These are phyloP conservation scores for Globisporangium lucens DNA, from an alignment of 352 stramenopile genomes.

Conservation along the genomic window DNA sequence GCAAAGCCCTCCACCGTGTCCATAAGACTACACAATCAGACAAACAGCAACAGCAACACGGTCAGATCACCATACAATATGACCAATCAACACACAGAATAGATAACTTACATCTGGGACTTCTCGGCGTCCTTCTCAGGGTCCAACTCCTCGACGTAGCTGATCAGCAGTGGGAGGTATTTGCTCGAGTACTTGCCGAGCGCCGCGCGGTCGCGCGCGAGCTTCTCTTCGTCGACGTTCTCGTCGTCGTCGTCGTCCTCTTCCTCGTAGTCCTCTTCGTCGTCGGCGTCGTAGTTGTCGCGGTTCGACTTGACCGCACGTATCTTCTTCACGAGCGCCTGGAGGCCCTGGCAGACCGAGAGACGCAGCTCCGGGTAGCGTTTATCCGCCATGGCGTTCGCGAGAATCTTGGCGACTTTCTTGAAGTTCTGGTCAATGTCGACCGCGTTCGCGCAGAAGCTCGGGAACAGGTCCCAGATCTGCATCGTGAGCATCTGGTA, in stretches of 20 bases:
- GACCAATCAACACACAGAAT: background rate
- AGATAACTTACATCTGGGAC: conserved; percentile 34
- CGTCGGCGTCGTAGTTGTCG: conserved; percentile 46
- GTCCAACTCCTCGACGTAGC: conserved; percentile 79
- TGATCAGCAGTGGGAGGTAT: conserved; percentile 85
- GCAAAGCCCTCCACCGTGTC: conserved; percentile 85
- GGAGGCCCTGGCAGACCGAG: conserved; percentile 82
- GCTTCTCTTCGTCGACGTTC: conserved; percentile 74
- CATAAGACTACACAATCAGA: conserved; percentile 29
- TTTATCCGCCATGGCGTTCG: conserved; percentile 85
- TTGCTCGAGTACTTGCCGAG: conserved; percentile 75
- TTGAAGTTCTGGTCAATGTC: conserved; percentile 84
- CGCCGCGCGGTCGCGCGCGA: conserved; percentile 66
- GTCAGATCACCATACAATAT: background rate
- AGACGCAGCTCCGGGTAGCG: conserved; percentile 81
- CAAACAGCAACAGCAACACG: background rate
- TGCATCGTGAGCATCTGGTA: conserved; percentile 77
- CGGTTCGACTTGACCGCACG: conserved; percentile 38
- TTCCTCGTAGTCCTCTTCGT: conserved; percentile 37
- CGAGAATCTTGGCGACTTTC: conserved; percentile 82
- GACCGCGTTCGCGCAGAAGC: conserved; percentile 62
- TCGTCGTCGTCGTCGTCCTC: conserved; percentile 44
- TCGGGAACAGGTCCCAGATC: conserved; percentile 81
- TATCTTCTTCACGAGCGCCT: conserved; percentile 74
- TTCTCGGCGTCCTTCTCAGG: conserved; percentile 73